Conservation (phyloP, 108 stramenopile species). For the Aureococcus anophagefferens region DNA sequence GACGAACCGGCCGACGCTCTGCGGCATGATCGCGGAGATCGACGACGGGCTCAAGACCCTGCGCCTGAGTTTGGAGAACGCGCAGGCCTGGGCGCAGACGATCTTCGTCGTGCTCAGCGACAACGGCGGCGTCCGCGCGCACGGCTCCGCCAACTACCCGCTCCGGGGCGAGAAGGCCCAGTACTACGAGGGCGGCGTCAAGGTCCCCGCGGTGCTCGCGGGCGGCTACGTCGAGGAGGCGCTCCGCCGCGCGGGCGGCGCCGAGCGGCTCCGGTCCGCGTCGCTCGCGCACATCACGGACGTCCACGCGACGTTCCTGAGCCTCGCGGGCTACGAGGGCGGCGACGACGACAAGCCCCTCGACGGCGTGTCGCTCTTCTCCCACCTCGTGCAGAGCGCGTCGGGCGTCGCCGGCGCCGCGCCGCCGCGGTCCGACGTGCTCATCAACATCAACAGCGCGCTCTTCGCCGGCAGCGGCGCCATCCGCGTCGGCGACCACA, state of each 20-base stretch:
- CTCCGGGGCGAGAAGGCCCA: slow-evolving; percentile 26
- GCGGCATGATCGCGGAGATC: slow-evolving; percentile 28
- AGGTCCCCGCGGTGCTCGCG: slow-evolving; percentile 20
- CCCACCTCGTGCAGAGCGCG: not conserved
- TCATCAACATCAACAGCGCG: slow-evolving; percentile 26
- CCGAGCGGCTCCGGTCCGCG: slow-evolving; percentile 14
- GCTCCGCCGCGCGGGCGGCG: slow-evolving; percentile 9
- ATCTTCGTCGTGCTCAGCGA: slow-evolving; percentile 27
- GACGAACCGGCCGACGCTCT: slow-evolving; percentile 18
- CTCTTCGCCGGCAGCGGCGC: slow-evolving; percentile 20
- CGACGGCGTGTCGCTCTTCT: too few relatives aligned
- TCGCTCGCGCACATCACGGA: slow-evolving; percentile 21
- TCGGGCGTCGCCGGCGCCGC: slow-evolving; percentile 7
- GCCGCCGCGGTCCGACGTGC: slow-evolving; percentile 14
- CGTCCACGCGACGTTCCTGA: slow-evolving; percentile 16
- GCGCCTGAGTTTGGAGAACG: not conserved
- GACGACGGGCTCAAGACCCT: slow-evolving; percentile 15
- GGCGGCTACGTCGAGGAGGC: slow-evolving; percentile 14
- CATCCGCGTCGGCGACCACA: slow-evolving; percentile 22
- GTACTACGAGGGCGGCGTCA: slow-evolving; percentile 33
- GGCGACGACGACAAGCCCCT: too few relatives aligned
- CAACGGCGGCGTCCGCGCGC: slow-evolving; percentile 26
- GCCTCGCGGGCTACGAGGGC: slow-evolving; percentile 3
- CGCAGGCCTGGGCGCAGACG: slow-evolving; percentile 15
- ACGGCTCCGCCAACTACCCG: slow-evolving; percentile 26